Evolutionary conservation across 2,329 filamentous ascomycete species (phyloP).

Genomic region (Hymenoscyphus salicellus): DNA sequence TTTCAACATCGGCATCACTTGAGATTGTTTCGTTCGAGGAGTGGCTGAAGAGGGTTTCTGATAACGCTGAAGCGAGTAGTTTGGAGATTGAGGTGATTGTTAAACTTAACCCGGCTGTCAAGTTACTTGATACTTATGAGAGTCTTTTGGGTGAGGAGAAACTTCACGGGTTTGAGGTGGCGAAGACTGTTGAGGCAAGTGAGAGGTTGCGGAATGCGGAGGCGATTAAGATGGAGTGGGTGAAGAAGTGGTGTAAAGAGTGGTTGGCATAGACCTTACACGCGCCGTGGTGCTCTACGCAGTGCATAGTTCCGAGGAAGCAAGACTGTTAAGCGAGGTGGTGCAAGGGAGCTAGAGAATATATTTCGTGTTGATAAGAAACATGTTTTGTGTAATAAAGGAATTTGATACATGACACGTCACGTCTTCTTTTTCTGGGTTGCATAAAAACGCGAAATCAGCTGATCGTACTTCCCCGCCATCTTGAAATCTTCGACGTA

Average conservation of each 20-base stretch:
- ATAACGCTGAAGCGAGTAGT: background rate
- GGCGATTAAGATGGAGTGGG: background rate
- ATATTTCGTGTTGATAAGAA: no score
- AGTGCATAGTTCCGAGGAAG: no score
- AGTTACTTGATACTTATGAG: slow-evolving; percentile 1
- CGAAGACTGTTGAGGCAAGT: background rate
- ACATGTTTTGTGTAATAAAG: no score
- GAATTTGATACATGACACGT: no score
- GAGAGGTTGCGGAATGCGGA: background rate
- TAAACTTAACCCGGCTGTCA: background rate
- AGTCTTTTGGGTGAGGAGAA: background rate
- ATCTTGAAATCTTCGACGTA: background rate
- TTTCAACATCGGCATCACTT: background rate
- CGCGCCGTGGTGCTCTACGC: no score
- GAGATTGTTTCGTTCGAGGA: background rate
- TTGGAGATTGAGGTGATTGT: background rate
- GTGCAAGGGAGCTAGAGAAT: no score
- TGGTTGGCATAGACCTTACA: background rate
- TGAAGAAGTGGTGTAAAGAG: background rate
- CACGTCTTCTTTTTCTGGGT: no score
- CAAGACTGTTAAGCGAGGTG: no score
- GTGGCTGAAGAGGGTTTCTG: slow-evolving; percentile 1
- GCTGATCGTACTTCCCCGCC: background rate
- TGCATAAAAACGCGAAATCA: background rate
- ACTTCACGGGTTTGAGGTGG: background rate